These are phyloP conservation scores for Fusarium burgessii DNA, from an alignment of 2,329 filamentous ascomycete genomes.

Conservation along the genomic window DNA sequence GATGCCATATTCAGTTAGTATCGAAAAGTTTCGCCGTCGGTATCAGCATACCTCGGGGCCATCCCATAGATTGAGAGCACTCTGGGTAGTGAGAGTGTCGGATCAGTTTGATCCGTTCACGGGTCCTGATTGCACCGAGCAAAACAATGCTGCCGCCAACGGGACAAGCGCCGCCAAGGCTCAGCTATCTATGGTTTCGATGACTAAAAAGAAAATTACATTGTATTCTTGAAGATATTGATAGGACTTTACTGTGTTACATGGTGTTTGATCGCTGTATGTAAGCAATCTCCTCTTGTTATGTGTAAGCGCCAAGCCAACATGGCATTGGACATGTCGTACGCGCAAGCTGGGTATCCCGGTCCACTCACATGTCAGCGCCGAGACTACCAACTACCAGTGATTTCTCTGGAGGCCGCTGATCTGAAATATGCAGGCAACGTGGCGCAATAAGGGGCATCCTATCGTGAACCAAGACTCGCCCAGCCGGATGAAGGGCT, in stretches of 20 bases:
- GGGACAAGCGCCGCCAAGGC: too few species aligned
- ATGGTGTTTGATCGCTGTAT: not conserved
- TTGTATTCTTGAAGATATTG: too few species aligned
- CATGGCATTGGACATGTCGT: conserved; percentile 10
- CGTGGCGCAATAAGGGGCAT: conserved; percentile 13
- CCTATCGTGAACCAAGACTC: not conserved
- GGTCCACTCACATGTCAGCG: conserved; percentile 19
- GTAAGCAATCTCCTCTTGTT: not conserved
- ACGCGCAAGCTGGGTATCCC: conserved; percentile 8
- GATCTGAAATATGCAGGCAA: not conserved
- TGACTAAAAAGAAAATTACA: too few species aligned
- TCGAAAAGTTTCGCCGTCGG: too few species aligned
- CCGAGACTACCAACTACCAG: conserved; percentile 9
- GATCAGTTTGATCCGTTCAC: too few species aligned
- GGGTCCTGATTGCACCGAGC: too few species aligned
- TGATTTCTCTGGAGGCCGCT: not conserved
- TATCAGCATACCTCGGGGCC: too few species aligned
- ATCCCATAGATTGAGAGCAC: too few species aligned
- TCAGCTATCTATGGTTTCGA: too few species aligned
- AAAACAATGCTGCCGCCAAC: too few species aligned
- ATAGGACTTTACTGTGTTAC: not conserved
- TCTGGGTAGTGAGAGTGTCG: too few species aligned
- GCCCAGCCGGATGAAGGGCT: conserved; percentile 12
- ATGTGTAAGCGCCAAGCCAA: conserved; percentile 3
- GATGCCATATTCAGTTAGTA: too few species aligned